Evolutionary conservation across 768 basidiomycete genomes (phyloP), one percentile per base, ranked within the genome.

Genomic region (Hydnum rufescens): DNA sequence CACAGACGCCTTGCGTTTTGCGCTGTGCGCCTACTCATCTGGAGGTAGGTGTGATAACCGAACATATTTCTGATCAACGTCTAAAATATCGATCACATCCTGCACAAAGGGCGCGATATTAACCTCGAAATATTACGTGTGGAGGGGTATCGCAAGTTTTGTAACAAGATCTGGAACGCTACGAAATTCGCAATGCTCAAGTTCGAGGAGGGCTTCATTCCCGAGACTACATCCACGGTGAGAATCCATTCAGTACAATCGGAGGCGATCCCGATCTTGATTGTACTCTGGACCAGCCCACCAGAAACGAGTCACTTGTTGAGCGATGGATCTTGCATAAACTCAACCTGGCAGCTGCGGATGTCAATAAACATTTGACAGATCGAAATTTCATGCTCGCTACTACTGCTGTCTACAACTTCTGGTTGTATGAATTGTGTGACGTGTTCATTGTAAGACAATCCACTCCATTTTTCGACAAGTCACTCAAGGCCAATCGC

Each of bases 151-250:
- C 79, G 95, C 66, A 97, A 97, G 67, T 99, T 99, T 71, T 97
- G 95, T 71, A 99, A 99, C 71, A 97, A 97, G 71, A 78, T 97
- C 26, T 97, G 93, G 74, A 99, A 99, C 62, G 95, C 95, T 1
- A 96, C 90, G 47, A 92, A 92, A 66, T 97, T 99, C 60, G 93
- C 92, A n/a, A 89, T 97, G 83, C 77, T 96, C 64, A 93, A 93
- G 68, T 71, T 99, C 30, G 90, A 89, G 53, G 77, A 77, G 36
- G 65, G 71, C 39, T 97, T 95, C 59, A 76, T 81, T 29, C 89
- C 93, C 16, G 70, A 76, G 54, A 68, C 77, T 1, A 68, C 72
- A 2, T 67, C 77, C 8, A 77, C 82, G 74, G 90, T 85, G 54
- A 44, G 70, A 13, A 2, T 32, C 8, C 34, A 46, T 32, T 50